A percentile compares a stretch with the other conserved stretches of the same genome.
Conservation (phyloP, 1,284 basidiomycete genomes). For the Irpex lacteus region DNA sequence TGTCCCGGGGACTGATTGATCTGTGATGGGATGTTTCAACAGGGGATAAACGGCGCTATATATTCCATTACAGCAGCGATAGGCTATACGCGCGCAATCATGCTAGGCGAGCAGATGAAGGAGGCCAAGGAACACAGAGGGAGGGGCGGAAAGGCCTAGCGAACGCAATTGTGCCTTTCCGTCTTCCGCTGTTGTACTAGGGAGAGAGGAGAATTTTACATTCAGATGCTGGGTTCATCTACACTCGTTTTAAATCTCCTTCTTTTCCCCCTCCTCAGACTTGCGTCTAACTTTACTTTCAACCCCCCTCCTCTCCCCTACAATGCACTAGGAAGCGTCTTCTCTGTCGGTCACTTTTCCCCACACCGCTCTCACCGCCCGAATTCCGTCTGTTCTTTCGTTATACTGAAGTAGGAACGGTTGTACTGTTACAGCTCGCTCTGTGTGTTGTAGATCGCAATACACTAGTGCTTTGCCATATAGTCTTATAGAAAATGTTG, state of each 20-base stretch:
- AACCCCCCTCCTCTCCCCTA: not conserved
- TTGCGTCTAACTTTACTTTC: not conserved
- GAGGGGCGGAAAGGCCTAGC: slow-evolving; percentile 54
- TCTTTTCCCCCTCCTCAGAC: slow-evolving; percentile 3
- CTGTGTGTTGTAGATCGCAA: not conserved
- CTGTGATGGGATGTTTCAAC: slow-evolving; percentile 4
- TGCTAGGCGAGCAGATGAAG: slow-evolving; percentile 63
- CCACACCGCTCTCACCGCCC: not conserved
- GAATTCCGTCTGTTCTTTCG: not conserved
- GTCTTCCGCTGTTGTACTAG: slow-evolving; percentile 13
- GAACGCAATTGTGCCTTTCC: slow-evolving; percentile 15
- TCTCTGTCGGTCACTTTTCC: not conserved
- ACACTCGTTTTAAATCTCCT: slow-evolving; percentile 13
- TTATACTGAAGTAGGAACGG: not conserved
- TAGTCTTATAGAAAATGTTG: not conserved
- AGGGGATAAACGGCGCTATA: slow-evolving; percentile 77
- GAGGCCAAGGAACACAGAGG: slow-evolving; percentile 64
- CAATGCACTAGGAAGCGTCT: not conserved
- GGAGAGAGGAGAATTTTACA: slow-evolving; percentile 19
- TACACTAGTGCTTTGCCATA: not conserved
- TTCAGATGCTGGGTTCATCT: slow-evolving; percentile 16
- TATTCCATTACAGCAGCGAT: slow-evolving; percentile 68
- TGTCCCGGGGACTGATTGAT: not conserved
- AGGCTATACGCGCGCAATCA: slow-evolving; percentile 62
- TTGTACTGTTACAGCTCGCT: not conserved